Evolutionary conservation across 192 early-diverging fungal genomes (phyloP), one percentile per base, ranked within the genome.

Genomic region (Geranomyces variabilis): DNA sequence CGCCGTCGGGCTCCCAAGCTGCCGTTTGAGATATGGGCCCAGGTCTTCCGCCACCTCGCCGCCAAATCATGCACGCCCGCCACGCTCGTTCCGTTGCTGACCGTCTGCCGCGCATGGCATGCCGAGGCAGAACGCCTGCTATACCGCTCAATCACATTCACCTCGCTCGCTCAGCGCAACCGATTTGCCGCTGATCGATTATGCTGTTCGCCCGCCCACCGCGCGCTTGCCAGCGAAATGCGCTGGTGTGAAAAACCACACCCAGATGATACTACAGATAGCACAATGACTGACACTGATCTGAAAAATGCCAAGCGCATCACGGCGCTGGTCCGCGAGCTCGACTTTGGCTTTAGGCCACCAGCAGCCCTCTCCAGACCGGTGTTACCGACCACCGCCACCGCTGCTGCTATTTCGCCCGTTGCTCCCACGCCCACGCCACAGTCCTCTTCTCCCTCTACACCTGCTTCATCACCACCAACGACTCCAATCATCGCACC

Each of bases 281-380:
- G 31, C n/a, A n/a, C n/a, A n/a, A n/a, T n/a, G n/a, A n/a, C n/a
- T n/a, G n/a, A n/a, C n/a, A n/a, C n/a, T n/a, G n/a, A n/a, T 41
- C 10, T 41, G 36, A 10, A 3, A 3, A 41, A 41, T 41, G 36
- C 36, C 36, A 41, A 41, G 36, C 36, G 36, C 36, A 41, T 41
- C 36, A 41, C 36, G 3, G 36, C 36, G 3, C 36, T 41, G 36
- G 34, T 70, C 59, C 62, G 34, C 19, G 59, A 58, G 33, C 63
- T 70, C 44, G 69, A 70, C 24, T 70, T 70, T 62, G 69, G 69
- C 30, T 70, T 70, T 43, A 3, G 36, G n/a, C n/a, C n/a, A n/a
- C n/a, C n/a, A n/a, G n/a, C n/a, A n/a, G n/a, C n/a, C n/a, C n/a
- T n/a, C n/a, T n/a, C n/a, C n/a, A n/a, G n/a, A n/a, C n/a, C n/a